Base-by-base conservation (phyloP, 169 alveolate genomes). In the Amoebophrya sp. region DNA sequence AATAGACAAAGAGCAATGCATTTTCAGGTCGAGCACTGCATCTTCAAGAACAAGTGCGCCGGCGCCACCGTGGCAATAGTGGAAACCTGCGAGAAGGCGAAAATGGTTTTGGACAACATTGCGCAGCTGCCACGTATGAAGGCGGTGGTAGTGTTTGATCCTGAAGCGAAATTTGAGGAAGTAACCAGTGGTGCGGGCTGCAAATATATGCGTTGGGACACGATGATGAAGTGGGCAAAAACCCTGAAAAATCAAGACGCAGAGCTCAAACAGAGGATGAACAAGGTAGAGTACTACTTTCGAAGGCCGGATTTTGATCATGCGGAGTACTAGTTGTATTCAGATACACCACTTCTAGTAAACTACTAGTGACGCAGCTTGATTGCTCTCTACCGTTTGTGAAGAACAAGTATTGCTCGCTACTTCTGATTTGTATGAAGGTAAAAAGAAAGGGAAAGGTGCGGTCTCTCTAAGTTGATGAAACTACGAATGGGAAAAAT, bases 1-100 rank as follows among this genome's bases (percentile, higher is more conserved):
- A n/a, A n/a, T n/a, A n/a, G n/a, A n/a, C n/a, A n/a, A n/a, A n/a
- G n/a, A n/a, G n/a, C n/a, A n/a, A n/a, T n/a, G n/a, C n/a, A n/a
- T n/a, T n/a, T n/a, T n/a, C n/a, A n/a, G n/a, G n/a, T n/a, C n/a
- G 83, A 66, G 35, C 83, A 66, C 83, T 66, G 83, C 83, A 25
- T 66, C 35, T 66, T 66, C 83, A 66, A 66, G 35, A 66, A 66
- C 83, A 66, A 66, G 35, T n/a, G 29, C 38, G 35, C 83, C 32
- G 83, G 83, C 29, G 83, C 83, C 83, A 66, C 83, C 35, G 83
- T 66, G 29, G 29, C 38, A 1, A 25, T 66, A 1, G 83, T 66
- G 39, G 83, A 66, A n/a, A 25, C 35, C 29, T 12, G 35, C 35
- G 83, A 7, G 29, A 25, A 25, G 35, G 83, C 83, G 39, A 66